Evolutionary conservation across 345 rosid species (phyloP), one percentile per base, ranked within the genome.

Genomic region (Aquilaria sinensis): DNA sequence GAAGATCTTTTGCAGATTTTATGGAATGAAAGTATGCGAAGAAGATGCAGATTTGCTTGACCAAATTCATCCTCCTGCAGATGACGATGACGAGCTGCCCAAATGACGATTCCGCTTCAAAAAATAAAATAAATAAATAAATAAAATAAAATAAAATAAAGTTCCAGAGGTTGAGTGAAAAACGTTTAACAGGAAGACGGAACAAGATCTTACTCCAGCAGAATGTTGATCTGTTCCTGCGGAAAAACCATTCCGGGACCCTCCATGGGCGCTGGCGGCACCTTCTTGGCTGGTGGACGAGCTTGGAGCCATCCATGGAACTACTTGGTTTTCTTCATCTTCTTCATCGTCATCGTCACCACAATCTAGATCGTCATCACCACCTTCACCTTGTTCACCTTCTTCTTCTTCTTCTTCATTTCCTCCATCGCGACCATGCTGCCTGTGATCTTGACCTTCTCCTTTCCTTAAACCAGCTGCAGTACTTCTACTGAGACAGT

Each of bases 261-360:
- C 34, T 53, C 9, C 53, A 60, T 0, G 23, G 30, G 58, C 57
- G 52, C 56, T 51, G 23, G 65, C 53, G 2, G 54, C 63, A 56
- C 33, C 51, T 67, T 76, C 81, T 60, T 65, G 67, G 10, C 78
- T 72, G 1, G 66, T 49, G 4, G 81, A 70, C 65, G 75, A 69
- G 53, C 61, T 66, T 7, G 75, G 60, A 56, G 23, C 58, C 11
- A 68, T 47, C 72, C 71, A 61, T 0, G 85, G 88, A 61, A 83
- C 85, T 34, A 83, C 85, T 64, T 80, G 88, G 66, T 80, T 60
- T 45, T 78, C 85, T 57, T 71, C 77, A 7, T 78, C 82, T 1
- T 61, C 78, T 1, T 72, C 73, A 0, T 60, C 64, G 2, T 9
- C 67, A 0, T 43, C 70, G 5, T 14, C 68, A 14, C 41, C 66